Evolutionary conservation across 352 stramenopile genomes (phyloP), one percentile per base, ranked within the genome.

Genomic region (Pythium coloratum): DNA sequence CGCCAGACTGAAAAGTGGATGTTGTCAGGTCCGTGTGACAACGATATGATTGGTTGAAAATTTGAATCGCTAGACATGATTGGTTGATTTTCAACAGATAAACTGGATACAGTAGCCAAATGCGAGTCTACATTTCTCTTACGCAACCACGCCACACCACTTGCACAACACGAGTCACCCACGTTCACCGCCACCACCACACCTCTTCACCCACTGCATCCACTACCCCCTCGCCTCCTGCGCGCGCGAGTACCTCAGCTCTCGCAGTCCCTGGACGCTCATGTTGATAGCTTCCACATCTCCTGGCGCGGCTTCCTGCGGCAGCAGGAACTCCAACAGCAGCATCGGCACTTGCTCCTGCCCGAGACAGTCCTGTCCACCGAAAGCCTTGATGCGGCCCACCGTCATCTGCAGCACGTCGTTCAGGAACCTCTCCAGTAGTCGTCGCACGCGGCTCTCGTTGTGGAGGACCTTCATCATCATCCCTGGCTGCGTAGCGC

Each of bases 371-470:
- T 69, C 28, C 18, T 34, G 55, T 6, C 63, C 55, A 34, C 63
- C 55, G 44, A 47, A 69, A 8, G 63, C 55, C 14, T 69, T 64
- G 16, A 64, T 47, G 10, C 44, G 44, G 18, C 33, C 33, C 34
- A 68, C 53, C 0, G 55, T 69, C 46, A 69, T 53, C 3, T 32
- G 33, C 8, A 69, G 44, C 24, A 64, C 55, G 44, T 69, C 63
- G 46, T 69, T 69, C 10, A 69, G 44, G 18, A 69, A 64, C 6
- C 46, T 33, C 34, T 69, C 55, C n/a, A 69, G 63, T 9, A 62
- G 63, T 6, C 46, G 33, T 9, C 63, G 55, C 14, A 64, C 46
- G 5, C 40, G 30, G 6, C 63, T 56, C 20, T 69, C 46, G 47
- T 46, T 34, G 28, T 64, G 44, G 3, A 69, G 26, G 3, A 69